Conservation (phyloP, 345 rosid species). For the Citrus inodora region DNA sequence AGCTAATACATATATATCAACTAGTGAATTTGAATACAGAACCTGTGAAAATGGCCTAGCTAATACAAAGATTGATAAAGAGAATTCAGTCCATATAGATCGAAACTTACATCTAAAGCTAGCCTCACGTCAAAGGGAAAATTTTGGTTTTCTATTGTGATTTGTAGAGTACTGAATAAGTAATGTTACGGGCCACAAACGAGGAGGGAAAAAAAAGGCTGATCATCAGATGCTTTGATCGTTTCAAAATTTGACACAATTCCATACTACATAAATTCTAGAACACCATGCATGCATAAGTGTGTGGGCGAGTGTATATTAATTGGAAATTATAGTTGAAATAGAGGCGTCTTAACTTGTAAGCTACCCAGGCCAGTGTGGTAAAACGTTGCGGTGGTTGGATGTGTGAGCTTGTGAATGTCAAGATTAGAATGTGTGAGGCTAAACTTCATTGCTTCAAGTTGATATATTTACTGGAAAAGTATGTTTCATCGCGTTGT, state of each 20-base stretch:
- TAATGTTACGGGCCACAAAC: too few species aligned
- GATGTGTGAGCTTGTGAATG: not conserved
- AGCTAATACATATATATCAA: not conserved
- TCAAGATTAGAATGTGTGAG: not conserved
- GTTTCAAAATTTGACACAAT: too few species aligned
- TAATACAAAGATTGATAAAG: not conserved
- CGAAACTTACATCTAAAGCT: not conserved
- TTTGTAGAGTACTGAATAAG: not conserved
- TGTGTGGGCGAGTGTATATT: too few species aligned
- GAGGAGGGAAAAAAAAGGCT: too few species aligned
- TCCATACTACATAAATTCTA: too few species aligned
- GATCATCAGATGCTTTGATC: too few species aligned
- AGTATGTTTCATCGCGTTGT: not conserved
- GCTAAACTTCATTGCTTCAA: not conserved
- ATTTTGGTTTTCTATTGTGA: not conserved
- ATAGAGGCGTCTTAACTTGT: not conserved
- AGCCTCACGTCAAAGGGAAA: not conserved
- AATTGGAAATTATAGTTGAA: not conserved
- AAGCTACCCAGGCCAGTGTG: not conserved
- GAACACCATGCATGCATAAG: too few species aligned
- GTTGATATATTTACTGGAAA: not conserved
- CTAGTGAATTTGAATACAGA: not conserved
- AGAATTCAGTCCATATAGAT: not conserved
- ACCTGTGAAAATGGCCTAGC: not conserved
- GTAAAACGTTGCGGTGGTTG: conserved; percentile 8